Evolutionary conservation across 2,329 filamentous ascomycete species (phyloP).

Genomic region (Venturiaceae sp.): DNA sequence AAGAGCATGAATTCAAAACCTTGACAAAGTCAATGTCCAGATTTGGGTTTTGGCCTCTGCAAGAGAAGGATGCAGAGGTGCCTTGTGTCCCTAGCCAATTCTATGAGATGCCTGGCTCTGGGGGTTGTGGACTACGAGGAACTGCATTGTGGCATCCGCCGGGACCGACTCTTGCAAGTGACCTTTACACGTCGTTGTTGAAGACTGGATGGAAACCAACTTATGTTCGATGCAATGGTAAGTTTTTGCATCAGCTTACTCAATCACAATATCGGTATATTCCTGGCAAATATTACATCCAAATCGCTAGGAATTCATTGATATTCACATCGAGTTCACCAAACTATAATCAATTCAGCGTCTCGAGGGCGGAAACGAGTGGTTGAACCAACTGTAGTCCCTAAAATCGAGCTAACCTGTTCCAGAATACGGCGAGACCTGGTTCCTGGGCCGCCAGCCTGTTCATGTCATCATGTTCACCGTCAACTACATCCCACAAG

Average conservation of each 20-base stretch:
- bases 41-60: neutral
- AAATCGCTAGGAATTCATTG: too few relatives aligned
- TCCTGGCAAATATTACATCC: too few relatives aligned
- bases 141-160: slow-evolving; percentile 4
- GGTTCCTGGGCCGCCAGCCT: slow-evolving; percentile 1
- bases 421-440: slow-evolving; percentile 1
- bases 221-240: slow-evolving; percentile 1
- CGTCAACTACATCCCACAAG: slow-evolving; percentile 4
- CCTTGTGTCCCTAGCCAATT: slow-evolving; percentile 4
- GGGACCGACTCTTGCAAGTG: neutral
- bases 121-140: neutral
- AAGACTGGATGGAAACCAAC: slow-evolving; percentile 1
- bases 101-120: neutral
- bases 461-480: slow-evolving; percentile 3
- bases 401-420: too few relatives aligned
- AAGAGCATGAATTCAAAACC: slow-evolving; percentile 1
- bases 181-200: neutral
- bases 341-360: too few relatives aligned
- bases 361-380: too few relatives aligned
- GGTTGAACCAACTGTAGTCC: too few relatives aligned
- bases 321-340: too few relatives aligned
- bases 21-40: neutral
- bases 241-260: too few relatives aligned
- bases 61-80: neutral
- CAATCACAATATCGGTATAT: too few relatives aligned